Conservation (phyloP, 2,329 filamentous ascomycete species). For the Aspergillus floridensis region DNA sequence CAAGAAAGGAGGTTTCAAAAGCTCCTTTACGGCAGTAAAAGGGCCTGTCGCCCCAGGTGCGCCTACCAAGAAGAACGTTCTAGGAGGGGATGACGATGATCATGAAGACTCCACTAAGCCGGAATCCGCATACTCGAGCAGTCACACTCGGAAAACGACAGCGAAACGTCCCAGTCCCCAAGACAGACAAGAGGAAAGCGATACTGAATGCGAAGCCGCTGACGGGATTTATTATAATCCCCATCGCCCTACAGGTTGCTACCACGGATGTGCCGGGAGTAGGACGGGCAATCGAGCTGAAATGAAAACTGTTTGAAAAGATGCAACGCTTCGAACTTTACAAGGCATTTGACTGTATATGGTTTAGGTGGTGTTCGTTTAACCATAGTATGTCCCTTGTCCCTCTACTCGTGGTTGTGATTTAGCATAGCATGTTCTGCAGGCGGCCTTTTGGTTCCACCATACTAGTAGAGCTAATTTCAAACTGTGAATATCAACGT, state of each 20-base stretch:
- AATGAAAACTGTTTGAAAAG: background rate
- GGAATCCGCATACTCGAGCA: conserved; percentile 16
- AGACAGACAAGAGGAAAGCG: conserved; percentile 61
- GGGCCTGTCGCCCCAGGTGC: conserved; percentile 26
- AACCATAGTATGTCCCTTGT: background rate
- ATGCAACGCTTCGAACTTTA: background rate
- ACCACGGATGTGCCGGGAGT: conserved; percentile 33
- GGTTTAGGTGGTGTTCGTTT: background rate
- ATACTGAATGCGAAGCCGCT: conserved; percentile 66
- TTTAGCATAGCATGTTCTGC: background rate
- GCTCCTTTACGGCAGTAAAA: conserved; percentile 63
- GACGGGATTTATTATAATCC: conserved; percentile 53
- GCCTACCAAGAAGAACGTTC: conserved; percentile 42
- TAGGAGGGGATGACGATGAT: conserved; percentile 43
- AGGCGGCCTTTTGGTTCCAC: background rate
- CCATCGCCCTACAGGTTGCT: conserved; percentile 51
- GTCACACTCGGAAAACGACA: conserved; percentile 1
- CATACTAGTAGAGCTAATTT: background rate
- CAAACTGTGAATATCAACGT: background rate
- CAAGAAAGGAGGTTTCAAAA: conserved; percentile 82
- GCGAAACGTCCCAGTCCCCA: conserved; percentile 1
- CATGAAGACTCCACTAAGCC: conserved; percentile 26
- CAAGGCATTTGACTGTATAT: background rate
- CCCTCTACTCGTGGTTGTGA: background rate
- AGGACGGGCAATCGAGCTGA: background rate